Conservation (phyloP, 768 basidiomycete genomes). For the Pleurotus pulmonarius region DNA sequence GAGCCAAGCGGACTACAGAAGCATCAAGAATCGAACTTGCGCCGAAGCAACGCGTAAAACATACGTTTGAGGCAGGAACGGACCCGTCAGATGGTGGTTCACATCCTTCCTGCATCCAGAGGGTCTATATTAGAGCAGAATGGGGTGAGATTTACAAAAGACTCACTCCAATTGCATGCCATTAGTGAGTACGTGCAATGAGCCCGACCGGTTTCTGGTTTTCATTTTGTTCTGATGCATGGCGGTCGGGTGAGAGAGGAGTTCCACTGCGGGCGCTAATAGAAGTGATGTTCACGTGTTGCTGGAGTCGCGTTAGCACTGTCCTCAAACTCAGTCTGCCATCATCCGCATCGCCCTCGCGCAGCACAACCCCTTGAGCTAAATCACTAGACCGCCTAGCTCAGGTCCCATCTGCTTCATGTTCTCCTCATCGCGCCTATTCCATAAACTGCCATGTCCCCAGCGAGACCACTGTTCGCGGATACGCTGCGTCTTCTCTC, state of each 20-base stretch:
- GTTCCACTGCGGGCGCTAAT: background rate
- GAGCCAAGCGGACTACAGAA: conserved; percentile 35
- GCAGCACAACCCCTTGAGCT: background rate
- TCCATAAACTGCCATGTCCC: conserved; percentile 60
- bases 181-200: conserved; percentile 17
- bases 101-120: conserved; percentile 42
- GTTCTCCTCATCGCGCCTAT: conserved; percentile 62
- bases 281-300: background rate
- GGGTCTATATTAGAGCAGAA: background rate
- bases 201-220: conserved; percentile 9
- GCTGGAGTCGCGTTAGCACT: background rate
- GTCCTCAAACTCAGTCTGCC: background rate
- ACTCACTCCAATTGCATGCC: conserved; percentile 24
- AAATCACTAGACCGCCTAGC: background rate
- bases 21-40: conserved; percentile 8
- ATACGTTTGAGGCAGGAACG: conserved; percentile 64
- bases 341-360: background rate
- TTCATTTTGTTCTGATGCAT: background rate
- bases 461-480: conserved; percentile 44
- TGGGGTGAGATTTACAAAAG: background rate
- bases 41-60: conserved; percentile 14
- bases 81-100: conserved; percentile 57
- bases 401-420: conserved; percentile 28
- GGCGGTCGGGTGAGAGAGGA: background rate
- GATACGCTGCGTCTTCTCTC: conserved; percentile 64